These are phyloP conservation scores for sorghum (Sorghum bicolor) DNA, from an alignment of 176 grass and related monocot species.

Conservation along the genomic window DNA sequence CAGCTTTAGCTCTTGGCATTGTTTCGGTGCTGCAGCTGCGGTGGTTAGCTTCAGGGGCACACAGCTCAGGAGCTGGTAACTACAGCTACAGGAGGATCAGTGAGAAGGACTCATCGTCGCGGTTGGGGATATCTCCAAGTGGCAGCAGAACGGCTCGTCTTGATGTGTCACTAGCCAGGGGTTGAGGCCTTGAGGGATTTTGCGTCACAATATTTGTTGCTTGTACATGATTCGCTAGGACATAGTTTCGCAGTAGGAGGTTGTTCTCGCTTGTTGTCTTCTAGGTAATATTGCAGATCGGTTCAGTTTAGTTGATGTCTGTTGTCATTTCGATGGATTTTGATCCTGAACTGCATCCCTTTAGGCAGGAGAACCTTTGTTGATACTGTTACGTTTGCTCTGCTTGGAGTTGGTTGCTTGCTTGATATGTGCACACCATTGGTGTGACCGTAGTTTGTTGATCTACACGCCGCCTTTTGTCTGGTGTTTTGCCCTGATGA, in stretches of 20 bases:
- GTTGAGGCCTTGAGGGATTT: conserved; percentile 45
- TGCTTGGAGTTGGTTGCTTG: neutral
- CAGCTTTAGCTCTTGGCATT: conserved; percentile 59
- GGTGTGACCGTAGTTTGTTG: neutral
- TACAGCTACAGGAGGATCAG: conserved; percentile 33
- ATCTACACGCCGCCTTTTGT: neutral
- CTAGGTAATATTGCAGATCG: neutral
- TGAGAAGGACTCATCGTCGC: neutral
- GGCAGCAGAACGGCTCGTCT: conserved; percentile 16
- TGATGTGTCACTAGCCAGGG: conserved; percentile 48
- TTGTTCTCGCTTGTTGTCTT: neutral
- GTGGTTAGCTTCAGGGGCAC: conserved; percentile 41
- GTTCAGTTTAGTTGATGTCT: neutral
- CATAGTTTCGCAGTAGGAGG: neutral
- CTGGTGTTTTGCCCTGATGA: no score
- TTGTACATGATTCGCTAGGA: conserved; percentile 29
- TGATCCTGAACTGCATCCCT: neutral
- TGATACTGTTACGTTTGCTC: neutral
- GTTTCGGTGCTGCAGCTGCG: conserved; percentile 61
- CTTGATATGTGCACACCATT: neutral
- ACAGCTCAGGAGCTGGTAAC: neutral
- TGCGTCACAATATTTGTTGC: neutral
- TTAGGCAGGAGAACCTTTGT: neutral
- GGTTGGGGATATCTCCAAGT: neutral
- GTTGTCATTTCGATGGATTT: neutral